A percentile compares a stretch with the other conserved stretches of the same genome.
These are phyloP conservation scores for Exophiala bonariae DNA, from an alignment of 2,329 filamentous ascomycete genomes.

Conservation along the genomic window DNA sequence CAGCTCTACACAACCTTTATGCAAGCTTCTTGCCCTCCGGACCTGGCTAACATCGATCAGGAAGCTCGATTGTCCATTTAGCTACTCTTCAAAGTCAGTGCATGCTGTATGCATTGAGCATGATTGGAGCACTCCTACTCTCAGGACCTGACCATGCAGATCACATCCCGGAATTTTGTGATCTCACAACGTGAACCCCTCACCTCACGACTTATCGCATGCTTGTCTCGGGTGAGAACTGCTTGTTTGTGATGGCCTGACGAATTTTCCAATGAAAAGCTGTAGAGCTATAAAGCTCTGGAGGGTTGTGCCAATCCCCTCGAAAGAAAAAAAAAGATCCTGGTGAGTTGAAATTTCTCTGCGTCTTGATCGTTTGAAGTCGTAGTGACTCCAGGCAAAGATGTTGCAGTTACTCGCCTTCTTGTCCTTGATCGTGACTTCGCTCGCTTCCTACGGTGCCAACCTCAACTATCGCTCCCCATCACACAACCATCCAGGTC, in stretches of 20 bases:
- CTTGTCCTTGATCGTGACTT: slow-evolving; percentile 11
- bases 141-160: too few species aligned
- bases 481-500: slow-evolving; percentile 61
- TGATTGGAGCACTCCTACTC: not conserved
- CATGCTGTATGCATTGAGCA: not conserved
- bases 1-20: too few species aligned
- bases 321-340: not conserved
- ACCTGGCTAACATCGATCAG: not conserved
- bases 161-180: too few species aligned
- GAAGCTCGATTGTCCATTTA: not conserved
- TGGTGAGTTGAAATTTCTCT: slow-evolving; percentile 1
- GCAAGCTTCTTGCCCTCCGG: not conserved
- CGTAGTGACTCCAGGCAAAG: slow-evolving; percentile 1
- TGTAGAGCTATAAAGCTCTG: too few species aligned
- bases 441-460: slow-evolving; percentile 25
- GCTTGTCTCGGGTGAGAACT: too few species aligned
- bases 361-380: too few species aligned
- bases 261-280: too few species aligned
- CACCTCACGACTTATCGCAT: too few species aligned
- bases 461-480: slow-evolving; percentile 70
- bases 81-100: not conserved
- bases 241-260: too few species aligned
- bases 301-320: not conserved
- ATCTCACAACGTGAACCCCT: too few species aligned
- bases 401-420: slow-evolving; percentile 20